Evolutionary conservation across 352 stramenopile genomes (phyloP), one percentile per base, ranked within the genome.

Genomic region (Globisporangium solare): DNA sequence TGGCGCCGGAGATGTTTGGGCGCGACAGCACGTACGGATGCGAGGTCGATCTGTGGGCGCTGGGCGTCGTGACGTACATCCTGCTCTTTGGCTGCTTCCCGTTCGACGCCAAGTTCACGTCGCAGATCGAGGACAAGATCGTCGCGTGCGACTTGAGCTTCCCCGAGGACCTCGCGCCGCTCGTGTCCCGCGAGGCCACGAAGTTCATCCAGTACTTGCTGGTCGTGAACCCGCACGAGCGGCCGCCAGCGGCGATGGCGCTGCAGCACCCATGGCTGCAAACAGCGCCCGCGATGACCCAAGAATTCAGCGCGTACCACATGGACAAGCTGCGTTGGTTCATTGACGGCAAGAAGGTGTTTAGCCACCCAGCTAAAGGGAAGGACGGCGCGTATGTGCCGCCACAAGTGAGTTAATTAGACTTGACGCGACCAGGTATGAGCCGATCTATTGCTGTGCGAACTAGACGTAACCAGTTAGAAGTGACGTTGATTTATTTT

Each of bases 61-160:
- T 94, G 31, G 84, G 84, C 45, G 76, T 94, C 27, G 70, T 89
- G 45, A 76, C 79, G 20, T 94, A 77, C 62, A 50, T 92, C 3
- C 48, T 94, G 57, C 68, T 94, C 22, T 91, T 89, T 50, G 84
- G 84, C 0, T 70, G 64, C 27, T 86, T 73, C 56, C 84, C 84
- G 18, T 94, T 94, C 56, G 83, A 92, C 46, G 82, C 76, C 15
- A 71, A 70, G 49, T 94, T 94, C 53, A 81, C 92, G 56, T 91
- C 79, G 15, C 81, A 91, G 49, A 71, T 94, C 20, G 84, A 94
- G 66, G 84, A 94, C 73, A 88, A 89, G 62, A 91, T 94, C 58
- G 46, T 80, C 14, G 72, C 69, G 18, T 77, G 81, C 40, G 56
- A 80, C 27, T 91, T 88, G 48, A 54, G 63, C 40, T 82, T 88